These are phyloP conservation scores for Sabuloglossum arenarium DNA, from an alignment of 495 filamentous ascomycete species.

Conservation along the genomic window DNA sequence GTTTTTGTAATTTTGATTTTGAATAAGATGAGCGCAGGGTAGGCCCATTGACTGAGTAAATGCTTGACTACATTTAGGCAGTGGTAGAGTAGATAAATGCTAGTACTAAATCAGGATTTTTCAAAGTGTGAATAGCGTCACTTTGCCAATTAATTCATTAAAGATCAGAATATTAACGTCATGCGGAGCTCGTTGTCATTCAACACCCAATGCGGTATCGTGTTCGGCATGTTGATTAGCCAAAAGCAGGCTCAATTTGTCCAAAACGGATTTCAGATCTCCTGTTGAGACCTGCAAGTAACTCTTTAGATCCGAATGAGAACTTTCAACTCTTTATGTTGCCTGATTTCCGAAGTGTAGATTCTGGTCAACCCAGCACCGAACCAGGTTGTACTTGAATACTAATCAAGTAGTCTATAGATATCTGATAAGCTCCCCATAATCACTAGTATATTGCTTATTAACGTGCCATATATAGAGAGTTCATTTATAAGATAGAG, in stretches of 20 bases:
- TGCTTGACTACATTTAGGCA: neutral
- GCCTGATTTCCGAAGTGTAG: neutral
- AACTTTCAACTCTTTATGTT: neutral
- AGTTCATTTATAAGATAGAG: neutral
- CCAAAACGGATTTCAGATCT: neutral
- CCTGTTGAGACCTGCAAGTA: neutral
- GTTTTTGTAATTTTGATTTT: neutral
- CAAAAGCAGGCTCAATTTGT: neutral
- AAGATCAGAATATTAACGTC: neutral
- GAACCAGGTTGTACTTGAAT: neutral
- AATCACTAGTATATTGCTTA: no score
- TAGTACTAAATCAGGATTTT: neutral
- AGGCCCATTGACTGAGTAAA: neutral
- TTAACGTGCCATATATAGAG: slow-evolving; percentile 5
- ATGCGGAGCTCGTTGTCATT: neutral
- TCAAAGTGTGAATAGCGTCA: neutral
- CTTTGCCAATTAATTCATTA: neutral
- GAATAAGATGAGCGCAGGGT: neutral
- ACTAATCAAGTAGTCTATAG: neutral
- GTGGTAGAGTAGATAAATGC: neutral
- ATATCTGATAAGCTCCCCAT: neutral
- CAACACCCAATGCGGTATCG: neutral
- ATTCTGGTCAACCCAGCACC: neutral
- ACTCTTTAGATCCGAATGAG: neutral
- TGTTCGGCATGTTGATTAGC: neutral